Evolutionary conservation across 1,284 basidiomycete species (phyloP).

Genomic region (Papiliotrema nemorosa): DNA sequence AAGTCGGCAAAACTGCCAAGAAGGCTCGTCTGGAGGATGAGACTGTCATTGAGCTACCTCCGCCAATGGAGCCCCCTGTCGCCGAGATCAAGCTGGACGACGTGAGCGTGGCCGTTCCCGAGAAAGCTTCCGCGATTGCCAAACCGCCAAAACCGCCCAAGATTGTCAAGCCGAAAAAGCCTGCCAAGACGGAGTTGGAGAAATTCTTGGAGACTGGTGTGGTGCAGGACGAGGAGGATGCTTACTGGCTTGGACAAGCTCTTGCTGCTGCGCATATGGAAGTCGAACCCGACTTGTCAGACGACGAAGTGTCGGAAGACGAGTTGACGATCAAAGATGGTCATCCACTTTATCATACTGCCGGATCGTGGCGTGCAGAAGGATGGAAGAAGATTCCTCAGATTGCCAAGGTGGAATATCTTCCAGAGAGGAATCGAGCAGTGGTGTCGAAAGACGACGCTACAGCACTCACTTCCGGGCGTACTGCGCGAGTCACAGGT

Average conservation of each 20-base stretch:
- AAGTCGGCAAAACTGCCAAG: conserved; percentile 25
- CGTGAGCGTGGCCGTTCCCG: background rate
- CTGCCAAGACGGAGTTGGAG: conserved; percentile 23
- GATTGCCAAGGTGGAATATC: conserved; percentile 84
- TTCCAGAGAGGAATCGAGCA: conserved; percentile 58
- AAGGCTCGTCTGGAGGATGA: conserved; percentile 26
- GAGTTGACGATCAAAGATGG: conserved; percentile 24
- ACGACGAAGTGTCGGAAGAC: conserved; percentile 18
- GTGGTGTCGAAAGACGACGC: conserved; percentile 43
- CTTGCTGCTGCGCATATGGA: conserved; percentile 55
- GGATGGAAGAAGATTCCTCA: conserved; percentile 93
- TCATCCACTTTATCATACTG: conserved; percentile 36
- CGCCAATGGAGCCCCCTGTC: conserved; percentile 18
- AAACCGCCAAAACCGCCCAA: conserved; percentile 10
- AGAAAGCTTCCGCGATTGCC: conserved; percentile 5
- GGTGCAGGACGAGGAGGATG: conserved; percentile 86
- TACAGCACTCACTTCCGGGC: conserved; percentile 64
- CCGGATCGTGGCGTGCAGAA: conserved; percentile 63
- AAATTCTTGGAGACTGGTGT: conserved; percentile 51
- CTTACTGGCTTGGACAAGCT: conserved; percentile 67
- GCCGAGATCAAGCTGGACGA: conserved; percentile 31
- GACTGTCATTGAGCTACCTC: conserved; percentile 11
- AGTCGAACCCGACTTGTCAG: conserved; percentile 19
- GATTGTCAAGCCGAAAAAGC: conserved; percentile 12
- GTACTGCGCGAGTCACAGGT: conserved; percentile 92